Evolutionary conservation across 2,329 filamentous ascomycete genomes (phyloP).

Genomic region (Lecanicillium sp.): DNA sequence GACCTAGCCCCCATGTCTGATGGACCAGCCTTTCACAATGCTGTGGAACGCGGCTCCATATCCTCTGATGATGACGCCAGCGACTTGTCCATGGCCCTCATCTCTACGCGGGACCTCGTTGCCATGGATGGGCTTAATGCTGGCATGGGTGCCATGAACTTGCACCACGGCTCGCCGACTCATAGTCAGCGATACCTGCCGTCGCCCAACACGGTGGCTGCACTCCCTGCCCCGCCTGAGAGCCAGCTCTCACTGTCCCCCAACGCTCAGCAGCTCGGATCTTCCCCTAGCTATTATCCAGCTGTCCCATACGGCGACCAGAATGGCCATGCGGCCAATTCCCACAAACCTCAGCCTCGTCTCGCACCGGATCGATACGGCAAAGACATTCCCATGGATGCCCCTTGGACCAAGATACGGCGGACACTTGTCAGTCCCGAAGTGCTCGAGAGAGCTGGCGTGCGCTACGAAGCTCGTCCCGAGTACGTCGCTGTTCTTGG

Average conservation of each 20-base stretch:
- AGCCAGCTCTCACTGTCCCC: conserved; percentile 26
- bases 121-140: conserved; percentile 34
- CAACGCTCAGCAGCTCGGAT: conserved; percentile 20
- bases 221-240: conserved; percentile 12
- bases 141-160: conserved; percentile 32
- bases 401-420: conserved; percentile 52
- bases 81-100: conserved; percentile 35
- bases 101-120: conserved; percentile 48
- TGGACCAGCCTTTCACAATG: conserved; percentile 15
- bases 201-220: conserved; percentile 21
- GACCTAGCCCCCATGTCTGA: conserved; percentile 22
- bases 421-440: conserved; percentile 50
- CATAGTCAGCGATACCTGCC: conserved; percentile 21
- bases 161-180: conserved; percentile 18
- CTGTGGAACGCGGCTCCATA: conserved; percentile 28
- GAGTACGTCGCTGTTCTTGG: conserved; percentile 55
- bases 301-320: conserved; percentile 6
- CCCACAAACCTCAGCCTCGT: conserved; percentile 19
- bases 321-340: background rate
- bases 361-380: conserved; percentile 52
- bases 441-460: conserved; percentile 44
- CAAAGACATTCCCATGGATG: conserved; percentile 45
- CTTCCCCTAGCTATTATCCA: conserved; percentile 33
- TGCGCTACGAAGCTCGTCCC: conserved; percentile 53
- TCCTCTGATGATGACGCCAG: conserved; percentile 28